phyloP scores from a whole-genome alignment of 495 filamentous ascomycete species.

The Trichoderma erinaceum region DNA sequence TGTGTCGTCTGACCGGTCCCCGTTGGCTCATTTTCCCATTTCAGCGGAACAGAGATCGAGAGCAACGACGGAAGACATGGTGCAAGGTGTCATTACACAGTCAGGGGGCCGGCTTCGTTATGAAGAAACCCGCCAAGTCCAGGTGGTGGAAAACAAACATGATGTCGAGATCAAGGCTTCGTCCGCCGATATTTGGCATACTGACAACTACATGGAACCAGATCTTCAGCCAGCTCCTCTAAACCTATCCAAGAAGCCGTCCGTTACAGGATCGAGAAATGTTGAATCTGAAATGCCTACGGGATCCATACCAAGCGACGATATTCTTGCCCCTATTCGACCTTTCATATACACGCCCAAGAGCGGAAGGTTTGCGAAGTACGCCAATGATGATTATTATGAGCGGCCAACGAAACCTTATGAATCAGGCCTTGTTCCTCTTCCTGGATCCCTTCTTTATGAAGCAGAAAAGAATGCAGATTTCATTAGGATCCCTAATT shows the following conservation, averaged over 20 bases:
- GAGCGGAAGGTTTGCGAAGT: neutral
- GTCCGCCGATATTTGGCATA: constrained; percentile 4
- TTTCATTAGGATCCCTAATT: neutral
- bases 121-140: constrained; percentile 1
- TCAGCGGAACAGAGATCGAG: neutral
- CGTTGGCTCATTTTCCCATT: neutral
- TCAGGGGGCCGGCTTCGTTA: neutral
- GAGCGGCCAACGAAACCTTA: neutral
- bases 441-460: constrained; percentile 3
- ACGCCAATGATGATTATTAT: neutral
- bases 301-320: neutral
- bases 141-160: neutral
- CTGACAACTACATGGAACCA: constrained; percentile 2
- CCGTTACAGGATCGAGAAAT: neutral
- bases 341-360: neutral
- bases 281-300: neutral
- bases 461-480: neutral
- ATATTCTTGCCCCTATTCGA: neutral
- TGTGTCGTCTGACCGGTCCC: neutral
- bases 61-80: neutral
- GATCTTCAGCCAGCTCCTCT: constrained; percentile 2
- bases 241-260: neutral
- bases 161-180: neutral
- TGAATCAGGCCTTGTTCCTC: neutral
- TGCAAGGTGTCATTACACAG: neutral